Conservation (phyloP, 371 early-diverging fungal genomes). For the Mucor irregularis region DNA sequence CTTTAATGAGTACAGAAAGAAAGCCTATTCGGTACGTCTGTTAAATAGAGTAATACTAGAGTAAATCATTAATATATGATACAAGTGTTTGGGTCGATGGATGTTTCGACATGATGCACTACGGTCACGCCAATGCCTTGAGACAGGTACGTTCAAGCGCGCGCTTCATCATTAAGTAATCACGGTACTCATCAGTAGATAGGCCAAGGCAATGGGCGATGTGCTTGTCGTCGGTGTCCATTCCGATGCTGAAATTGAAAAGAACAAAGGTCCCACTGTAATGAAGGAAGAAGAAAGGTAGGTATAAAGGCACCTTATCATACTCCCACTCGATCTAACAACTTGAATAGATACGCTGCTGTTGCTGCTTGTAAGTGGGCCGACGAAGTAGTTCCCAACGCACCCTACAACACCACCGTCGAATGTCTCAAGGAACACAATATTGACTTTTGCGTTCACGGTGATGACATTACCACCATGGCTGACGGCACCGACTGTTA, state of each 20-base stretch:
- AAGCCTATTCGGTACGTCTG: constrained; percentile 32
- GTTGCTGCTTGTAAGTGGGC: constrained; percentile 97
- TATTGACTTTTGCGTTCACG: constrained; percentile 94
- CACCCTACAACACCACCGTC: constrained; percentile 91
- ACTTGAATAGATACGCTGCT: constrained; percentile 85
- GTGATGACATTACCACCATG: constrained; percentile 94
- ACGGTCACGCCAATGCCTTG: constrained; percentile 95
- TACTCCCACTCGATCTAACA: not conserved
- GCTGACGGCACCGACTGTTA: constrained; percentile 97
- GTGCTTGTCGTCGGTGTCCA: constrained; percentile 95
- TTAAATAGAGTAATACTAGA: no score
- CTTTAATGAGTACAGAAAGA: constrained; percentile 12
- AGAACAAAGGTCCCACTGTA: constrained; percentile 96
- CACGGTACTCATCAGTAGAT: no score
- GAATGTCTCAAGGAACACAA: constrained; percentile 82
- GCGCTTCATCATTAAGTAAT: not conserved
- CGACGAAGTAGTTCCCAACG: constrained; percentile 91
- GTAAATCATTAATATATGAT: no score
- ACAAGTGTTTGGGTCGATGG: constrained; percentile 92
- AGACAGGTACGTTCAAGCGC: constrained; percentile 68
- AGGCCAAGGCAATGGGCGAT: constrained; percentile 90
- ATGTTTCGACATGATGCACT: constrained; percentile 96
- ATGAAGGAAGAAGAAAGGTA: constrained; percentile 94
- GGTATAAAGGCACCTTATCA: not conserved
- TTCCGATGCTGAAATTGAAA: constrained; percentile 89